Base-by-base conservation (phyloP, 768 basidiomycete genomes). In the Mycena olivaceomarginata region DNA sequence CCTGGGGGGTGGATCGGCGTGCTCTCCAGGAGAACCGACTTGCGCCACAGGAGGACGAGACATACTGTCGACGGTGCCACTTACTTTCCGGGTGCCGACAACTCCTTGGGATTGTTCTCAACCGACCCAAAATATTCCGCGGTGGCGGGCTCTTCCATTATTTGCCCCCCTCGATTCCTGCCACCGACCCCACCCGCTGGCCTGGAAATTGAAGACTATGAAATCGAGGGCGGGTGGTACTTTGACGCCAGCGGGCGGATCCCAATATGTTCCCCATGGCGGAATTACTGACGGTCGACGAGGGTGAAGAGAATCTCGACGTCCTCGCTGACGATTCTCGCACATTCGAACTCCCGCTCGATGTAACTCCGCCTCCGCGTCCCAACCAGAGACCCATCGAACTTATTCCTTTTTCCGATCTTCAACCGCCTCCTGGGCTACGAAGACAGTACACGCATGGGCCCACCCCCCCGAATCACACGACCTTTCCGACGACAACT, bases 201-300 rank as follows among this genome's bases (percentile, higher is more conserved):
- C 20, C 37, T 39, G 37, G 16, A 72, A 65, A 75, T 78, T 13
- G 39, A 74, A 72, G 72, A 78, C 25, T 73, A 57, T 53, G 75
- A 81, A 9, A 67, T 67, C 40, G 79, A 80, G 67, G 80, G 80
- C 31, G 80, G 79, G 2, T 81, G 80, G 80, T 62, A 65, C 7
- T 39, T 63, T 37, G 79, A 81, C 66, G 79, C 65, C 22, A 15
- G 18, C 43, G 80, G 80, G 0, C 67, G 60, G 25, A 70, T n/a
- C 79, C 15, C 68, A 67, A 18, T 81, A 81, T 67, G 71, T 75
- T 2, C 70, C 79, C 57, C 71, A 72, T 56, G 79, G 79, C 22
- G 53, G 53, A 10, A 78, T 81, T 40, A 65, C n/a, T 70, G 48
- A 73, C 77, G 48, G 64, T 80, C 41, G 71, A 39, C 18, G 76